Conservation (phyloP, 306 rosid species). For the Ochetophila trinervis region DNA sequence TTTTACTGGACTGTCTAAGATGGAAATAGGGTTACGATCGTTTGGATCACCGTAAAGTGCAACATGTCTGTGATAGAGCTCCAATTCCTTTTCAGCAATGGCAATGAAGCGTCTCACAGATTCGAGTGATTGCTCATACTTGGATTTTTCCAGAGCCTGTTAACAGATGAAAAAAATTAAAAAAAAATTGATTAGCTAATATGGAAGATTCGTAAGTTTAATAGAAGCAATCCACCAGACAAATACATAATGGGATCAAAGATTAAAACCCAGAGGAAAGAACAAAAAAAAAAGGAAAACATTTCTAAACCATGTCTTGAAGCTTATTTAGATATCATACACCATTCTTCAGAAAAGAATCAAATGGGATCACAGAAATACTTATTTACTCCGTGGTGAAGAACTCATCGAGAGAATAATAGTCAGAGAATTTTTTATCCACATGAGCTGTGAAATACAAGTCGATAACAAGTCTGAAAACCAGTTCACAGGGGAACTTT, state of each 20-base stretch:
- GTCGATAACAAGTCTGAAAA: no score
- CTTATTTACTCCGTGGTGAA: no score
- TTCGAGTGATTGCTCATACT: slow-evolving; percentile 87
- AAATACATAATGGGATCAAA: neutral
- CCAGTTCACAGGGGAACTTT: no score
- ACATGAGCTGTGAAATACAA: no score
- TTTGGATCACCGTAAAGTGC: slow-evolving; percentile 80
- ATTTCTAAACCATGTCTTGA: neutral
- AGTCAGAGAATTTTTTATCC: no score
- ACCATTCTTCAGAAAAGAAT: neutral
- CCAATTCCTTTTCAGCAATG: slow-evolving; percentile 80
- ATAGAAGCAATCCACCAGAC: neutral
- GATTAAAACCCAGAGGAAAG: neutral
- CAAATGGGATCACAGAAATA: no score
- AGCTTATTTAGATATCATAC: neutral
- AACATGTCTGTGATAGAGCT: slow-evolving; percentile 74
- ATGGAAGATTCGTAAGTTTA: neutral
- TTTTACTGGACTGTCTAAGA: slow-evolving; percentile 46
- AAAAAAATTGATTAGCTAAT: slow-evolving; percentile 5
- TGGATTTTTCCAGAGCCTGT: slow-evolving; percentile 92
- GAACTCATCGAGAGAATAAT: no score
- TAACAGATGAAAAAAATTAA: no score
- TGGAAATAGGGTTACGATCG: slow-evolving; percentile 54
- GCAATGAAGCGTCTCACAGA: slow-evolving; percentile 76
- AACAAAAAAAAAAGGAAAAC: neutral